Evolutionary conservation across 331 rosid genomes (phyloP).

Genomic region (Cydonia oblonga): DNA sequence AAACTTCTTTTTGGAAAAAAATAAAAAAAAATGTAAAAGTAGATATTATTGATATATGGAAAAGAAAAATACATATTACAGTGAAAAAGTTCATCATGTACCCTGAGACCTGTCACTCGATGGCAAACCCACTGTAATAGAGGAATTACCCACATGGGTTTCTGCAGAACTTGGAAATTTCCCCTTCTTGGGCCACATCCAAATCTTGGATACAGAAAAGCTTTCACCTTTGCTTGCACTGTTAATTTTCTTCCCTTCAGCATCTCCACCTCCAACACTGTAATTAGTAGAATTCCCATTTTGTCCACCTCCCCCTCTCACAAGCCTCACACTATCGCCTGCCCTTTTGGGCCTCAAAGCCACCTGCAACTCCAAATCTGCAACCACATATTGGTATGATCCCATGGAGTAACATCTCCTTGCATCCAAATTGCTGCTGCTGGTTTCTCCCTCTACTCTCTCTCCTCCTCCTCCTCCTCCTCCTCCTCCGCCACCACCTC

Average conservation of each 20-base stretch:
- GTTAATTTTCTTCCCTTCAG: conserved; percentile 56
- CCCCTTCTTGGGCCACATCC: conserved; percentile 84
- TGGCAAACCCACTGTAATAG: conserved; percentile 36
- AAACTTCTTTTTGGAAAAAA: background rate
- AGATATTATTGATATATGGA: conserved; percentile 14
- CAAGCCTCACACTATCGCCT: conserved; percentile 42
- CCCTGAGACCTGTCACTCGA: conserved; percentile 39
- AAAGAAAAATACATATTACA: conserved; percentile 20
- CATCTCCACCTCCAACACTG: conserved; percentile 32
- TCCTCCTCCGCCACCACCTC: conserved; percentile 17
- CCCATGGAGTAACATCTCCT: conserved; percentile 97
- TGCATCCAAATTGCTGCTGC: conserved; percentile 52
- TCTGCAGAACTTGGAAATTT: conserved; percentile 45
- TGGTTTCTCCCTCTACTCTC: conserved; percentile 50
- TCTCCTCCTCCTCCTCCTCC: conserved; percentile 20
- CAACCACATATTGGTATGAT: conserved; percentile 77
- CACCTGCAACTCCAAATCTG: conserved; percentile 72
- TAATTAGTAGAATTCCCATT: conserved; percentile 25
- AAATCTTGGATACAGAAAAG: conserved; percentile 83
- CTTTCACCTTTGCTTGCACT: conserved; percentile 76
- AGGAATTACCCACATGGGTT: conserved; percentile 33
- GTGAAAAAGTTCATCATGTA: conserved; percentile 20
- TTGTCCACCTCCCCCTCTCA: conserved; percentile 42
- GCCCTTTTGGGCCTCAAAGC: conserved; percentile 40
- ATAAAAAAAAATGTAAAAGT: background rate